Evolutionary conservation across 2,329 filamentous ascomycete genomes (phyloP).

Genomic region (Chaetoscypha palmicola): DNA sequence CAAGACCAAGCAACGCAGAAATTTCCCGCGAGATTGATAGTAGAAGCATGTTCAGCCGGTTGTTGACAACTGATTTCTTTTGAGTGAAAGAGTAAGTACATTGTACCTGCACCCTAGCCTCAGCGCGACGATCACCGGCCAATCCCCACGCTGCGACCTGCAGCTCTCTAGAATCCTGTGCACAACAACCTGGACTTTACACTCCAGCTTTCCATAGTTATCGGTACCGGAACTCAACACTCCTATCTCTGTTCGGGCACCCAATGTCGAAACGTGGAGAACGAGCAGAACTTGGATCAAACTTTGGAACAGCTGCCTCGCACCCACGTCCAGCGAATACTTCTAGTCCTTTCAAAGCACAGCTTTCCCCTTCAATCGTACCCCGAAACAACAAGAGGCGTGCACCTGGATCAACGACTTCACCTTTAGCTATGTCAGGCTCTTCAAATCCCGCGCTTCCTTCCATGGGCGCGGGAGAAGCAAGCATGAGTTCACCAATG

Average conservation of each 20-base stretch:
- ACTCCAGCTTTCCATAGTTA: slow-evolving; percentile 7
- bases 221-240: slow-evolving; percentile 12
- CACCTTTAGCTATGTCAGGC: slow-evolving; percentile 20
- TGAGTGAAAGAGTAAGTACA: slow-evolving; percentile 27
- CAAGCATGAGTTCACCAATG: slow-evolving; percentile 33
- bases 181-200: slow-evolving; percentile 14
- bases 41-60: slow-evolving; percentile 26
- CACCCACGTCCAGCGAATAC: slow-evolving; percentile 16
- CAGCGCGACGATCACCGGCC: slow-evolving; percentile 20
- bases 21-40: slow-evolving; percentile 22
- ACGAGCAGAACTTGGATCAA: slow-evolving; percentile 19
- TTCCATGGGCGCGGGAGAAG: slow-evolving; percentile 14
- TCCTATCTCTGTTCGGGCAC: slow-evolving; percentile 10
- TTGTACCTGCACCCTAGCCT: slow-evolving; percentile 27
- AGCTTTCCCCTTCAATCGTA: slow-evolving; percentile 16
- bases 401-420: slow-evolving; percentile 14
- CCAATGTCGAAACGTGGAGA: slow-evolving; percentile 30
- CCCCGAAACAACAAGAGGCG: slow-evolving; percentile 28
- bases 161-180: slow-evolving; percentile 14
- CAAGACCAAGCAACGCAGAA: slow-evolving; percentile 11
- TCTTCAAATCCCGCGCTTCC: slow-evolving; percentile 13
- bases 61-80: slow-evolving; percentile 18
- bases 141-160: slow-evolving; percentile 23
- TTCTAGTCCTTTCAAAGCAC: slow-evolving; percentile 21
- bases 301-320: slow-evolving; percentile 20